Evolutionary conservation across 2,329 filamentous ascomycete genomes (phyloP).

Genomic region (Exophiala sideris): DNA sequence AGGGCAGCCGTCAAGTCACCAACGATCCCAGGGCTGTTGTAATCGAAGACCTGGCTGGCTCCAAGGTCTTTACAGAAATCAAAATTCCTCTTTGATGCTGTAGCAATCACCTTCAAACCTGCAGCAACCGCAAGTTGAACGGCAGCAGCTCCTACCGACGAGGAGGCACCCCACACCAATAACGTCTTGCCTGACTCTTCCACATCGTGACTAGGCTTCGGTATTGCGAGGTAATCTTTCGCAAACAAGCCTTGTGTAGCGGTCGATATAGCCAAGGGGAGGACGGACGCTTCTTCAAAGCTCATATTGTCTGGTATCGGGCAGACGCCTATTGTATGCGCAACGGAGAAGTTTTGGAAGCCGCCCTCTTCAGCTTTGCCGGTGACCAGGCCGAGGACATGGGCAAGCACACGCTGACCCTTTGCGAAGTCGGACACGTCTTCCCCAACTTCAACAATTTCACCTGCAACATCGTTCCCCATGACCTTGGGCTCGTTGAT

Average conservation of each 20-base stretch:
- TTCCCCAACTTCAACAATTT: conserved; percentile 31
- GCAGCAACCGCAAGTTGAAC: conserved; percentile 43
- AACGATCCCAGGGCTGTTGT: conserved; percentile 31
- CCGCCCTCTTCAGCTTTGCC: conserved; percentile 23
- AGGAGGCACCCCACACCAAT: conserved; percentile 53
- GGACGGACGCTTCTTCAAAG: conserved; percentile 33
- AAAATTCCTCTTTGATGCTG: conserved; percentile 43
- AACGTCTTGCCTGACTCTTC: conserved; percentile 32
- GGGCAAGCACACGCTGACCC: conserved; percentile 34
- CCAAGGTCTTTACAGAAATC: conserved; percentile 44
- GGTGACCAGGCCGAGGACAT: conserved; percentile 22
- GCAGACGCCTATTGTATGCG: conserved; percentile 24
- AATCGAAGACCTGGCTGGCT: conserved; percentile 45
- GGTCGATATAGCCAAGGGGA: conserved; percentile 35
- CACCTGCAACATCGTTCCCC: conserved; percentile 32
- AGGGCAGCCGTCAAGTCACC: conserved; percentile 24
- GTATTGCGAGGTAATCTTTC: conserved; percentile 28
- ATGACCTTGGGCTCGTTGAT: conserved; percentile 31
- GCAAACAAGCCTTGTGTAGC: conserved; percentile 32
- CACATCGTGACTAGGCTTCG: background rate
- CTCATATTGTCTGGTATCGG: conserved; percentile 31
- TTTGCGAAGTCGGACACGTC: conserved; percentile 28
- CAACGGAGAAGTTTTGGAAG: conserved; percentile 35
- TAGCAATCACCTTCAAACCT: conserved; percentile 40
- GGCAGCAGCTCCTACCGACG: conserved; percentile 44